Evolutionary conservation across 208 protist species (phyloP), one percentile per base, ranked within the genome.

Genomic region (Crithidia brevicula): DNA sequence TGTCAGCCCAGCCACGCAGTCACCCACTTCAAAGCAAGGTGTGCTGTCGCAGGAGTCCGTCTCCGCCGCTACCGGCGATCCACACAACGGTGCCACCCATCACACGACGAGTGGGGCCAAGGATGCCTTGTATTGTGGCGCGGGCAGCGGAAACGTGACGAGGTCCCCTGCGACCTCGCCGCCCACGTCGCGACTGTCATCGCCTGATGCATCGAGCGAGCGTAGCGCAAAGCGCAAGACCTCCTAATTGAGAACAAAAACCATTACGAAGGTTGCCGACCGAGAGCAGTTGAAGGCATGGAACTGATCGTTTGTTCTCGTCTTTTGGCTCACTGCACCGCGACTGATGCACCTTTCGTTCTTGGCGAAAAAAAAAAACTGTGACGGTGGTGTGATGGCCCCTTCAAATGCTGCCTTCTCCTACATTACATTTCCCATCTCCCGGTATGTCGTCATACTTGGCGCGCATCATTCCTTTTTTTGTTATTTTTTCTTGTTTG

Each of bases 401-500:
- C n/a, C n/a, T n/a, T n/a, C n/a, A n/a, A n/a, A n/a, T n/a, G n/a
- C n/a, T n/a, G n/a, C n/a, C n/a, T n/a, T n/a, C n/a, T n/a, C n/a
- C n/a, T n/a, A n/a, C n/a, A n/a, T n/a, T n/a, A n/a, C n/a, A n/a
- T n/a, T n/a, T n/a, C n/a, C n/a, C n/a, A n/a, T n/a, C n/a, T n/a
- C n/a, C n/a, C n/a, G n/a, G n/a, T n/a, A n/a, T n/a, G n/a, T n/a
- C n/a, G n/a, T n/a, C n/a, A n/a, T n/a, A n/a, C n/a, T n/a, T n/a
- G n/a, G n/a, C n/a, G n/a, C 50, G 50, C 20, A 36, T 1, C 10
- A 38, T 36, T 36, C 27, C 7, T 11, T 20, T 36, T 13, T 10
- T 60, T 60, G 25, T 16, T 45, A 43, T 18, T 60, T 60, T 60
- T 40, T 60, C 45, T 60, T 60, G n/a, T 60, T 43, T 45, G 31